Evolutionary conservation across 2,329 filamentous ascomycete genomes (phyloP).

Genomic region (Colletotrichum sojae): DNA sequence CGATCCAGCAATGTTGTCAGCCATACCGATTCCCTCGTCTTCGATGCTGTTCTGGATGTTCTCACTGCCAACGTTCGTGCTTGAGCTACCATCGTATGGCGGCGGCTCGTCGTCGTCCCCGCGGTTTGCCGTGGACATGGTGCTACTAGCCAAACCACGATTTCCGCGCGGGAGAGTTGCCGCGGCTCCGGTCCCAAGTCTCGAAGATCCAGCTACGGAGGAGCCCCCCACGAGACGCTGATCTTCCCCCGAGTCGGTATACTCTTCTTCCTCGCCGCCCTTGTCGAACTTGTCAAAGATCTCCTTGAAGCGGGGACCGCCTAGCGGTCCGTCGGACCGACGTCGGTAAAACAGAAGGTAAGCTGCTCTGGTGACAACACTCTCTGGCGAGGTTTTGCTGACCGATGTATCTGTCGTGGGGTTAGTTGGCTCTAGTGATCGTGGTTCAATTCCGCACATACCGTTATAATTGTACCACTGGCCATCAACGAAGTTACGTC

Average conservation of each 20-base stretch:
- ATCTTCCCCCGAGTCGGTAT: slow-evolving; percentile 80
- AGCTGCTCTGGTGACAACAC: slow-evolving; percentile 81
- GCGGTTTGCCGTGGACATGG: slow-evolving; percentile 46
- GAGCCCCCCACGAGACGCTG: slow-evolving; percentile 86
- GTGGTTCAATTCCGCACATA: slow-evolving; percentile 59
- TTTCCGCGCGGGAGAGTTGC: slow-evolving; percentile 77
- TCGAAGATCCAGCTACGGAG: slow-evolving; percentile 93
- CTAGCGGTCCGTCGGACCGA: slow-evolving; percentile 81
- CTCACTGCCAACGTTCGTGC: slow-evolving; percentile 41
- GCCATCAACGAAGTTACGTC: slow-evolving; percentile 90
- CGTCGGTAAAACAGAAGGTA: slow-evolving; percentile 98
- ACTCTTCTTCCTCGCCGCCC: slow-evolving; percentile 62
- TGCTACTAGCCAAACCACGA: slow-evolving; percentile 69
- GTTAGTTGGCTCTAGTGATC: slow-evolving; percentile 56
- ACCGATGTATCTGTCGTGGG: slow-evolving; percentile 78
- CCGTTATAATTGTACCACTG: slow-evolving; percentile 98
- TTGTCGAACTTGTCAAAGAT: slow-evolving; percentile 76
- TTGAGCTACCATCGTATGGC: slow-evolving; percentile 47
- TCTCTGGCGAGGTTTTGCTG: slow-evolving; percentile 70
- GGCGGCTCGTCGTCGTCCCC: slow-evolving; percentile 51
- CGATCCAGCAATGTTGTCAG: slow-evolving; percentile 51
- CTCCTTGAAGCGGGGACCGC: slow-evolving; percentile 80
- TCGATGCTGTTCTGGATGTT: slow-evolving; percentile 61
- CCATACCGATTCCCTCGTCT: slow-evolving; percentile 62
- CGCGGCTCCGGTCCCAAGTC: slow-evolving; percentile 84